These are phyloP conservation scores for Cladosporium sp. DNA, from an alignment of 2,329 filamentous ascomycete species.

Conservation along the genomic window DNA sequence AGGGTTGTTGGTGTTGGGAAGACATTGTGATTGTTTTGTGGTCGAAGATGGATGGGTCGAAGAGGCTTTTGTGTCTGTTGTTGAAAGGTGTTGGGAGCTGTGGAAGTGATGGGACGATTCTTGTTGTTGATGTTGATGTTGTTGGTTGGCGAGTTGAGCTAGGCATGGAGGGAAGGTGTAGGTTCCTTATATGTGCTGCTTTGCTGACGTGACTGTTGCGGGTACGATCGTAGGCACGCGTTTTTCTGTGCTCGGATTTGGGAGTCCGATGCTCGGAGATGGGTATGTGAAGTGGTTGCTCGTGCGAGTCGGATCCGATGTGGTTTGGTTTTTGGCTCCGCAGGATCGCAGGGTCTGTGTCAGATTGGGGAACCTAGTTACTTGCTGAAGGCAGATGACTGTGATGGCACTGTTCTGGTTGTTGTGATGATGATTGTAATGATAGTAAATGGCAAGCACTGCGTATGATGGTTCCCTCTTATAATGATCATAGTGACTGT, in stretches of 20 bases:
- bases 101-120: neutral
- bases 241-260: slow-evolving; percentile 8
- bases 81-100: neutral
- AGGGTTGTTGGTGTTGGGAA: slow-evolving; percentile 1
- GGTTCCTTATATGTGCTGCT: slow-evolving; percentile 6
- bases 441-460: too few species aligned
- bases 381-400: neutral
- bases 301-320: slow-evolving; percentile 1
- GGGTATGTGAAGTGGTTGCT: slow-evolving; percentile 6
- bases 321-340: neutral
- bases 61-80: slow-evolving; percentile 2
- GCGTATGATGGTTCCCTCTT: neutral
- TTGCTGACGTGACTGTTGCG: neutral
- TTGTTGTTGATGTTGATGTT: neutral
- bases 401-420: neutral
- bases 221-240: neutral
- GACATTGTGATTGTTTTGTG: slow-evolving; percentile 15
- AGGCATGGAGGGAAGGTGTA: neutral
- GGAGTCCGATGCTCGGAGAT: slow-evolving; percentile 7
- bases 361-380: neutral
- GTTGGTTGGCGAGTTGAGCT: neutral
- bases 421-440: neutral
- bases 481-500: neutral
- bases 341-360: slow-evolving; percentile 5
- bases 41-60: neutral